Evolutionary conservation across 1,139 yeast species (phyloP), one percentile per base, ranked within the genome.

Genomic region (Wickerhamomyces sp.): DNA sequence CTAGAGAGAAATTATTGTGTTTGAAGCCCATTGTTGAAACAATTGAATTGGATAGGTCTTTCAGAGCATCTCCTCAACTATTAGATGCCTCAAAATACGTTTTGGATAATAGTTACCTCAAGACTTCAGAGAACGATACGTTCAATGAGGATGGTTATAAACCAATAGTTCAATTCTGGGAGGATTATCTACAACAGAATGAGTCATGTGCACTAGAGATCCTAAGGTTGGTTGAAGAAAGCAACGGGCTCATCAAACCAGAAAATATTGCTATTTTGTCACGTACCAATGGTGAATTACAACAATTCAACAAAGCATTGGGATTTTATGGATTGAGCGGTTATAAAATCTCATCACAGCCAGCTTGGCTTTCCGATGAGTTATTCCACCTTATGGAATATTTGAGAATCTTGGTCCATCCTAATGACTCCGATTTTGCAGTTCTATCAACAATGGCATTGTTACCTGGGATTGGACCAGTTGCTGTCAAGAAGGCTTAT

Each of bases 11-110:
- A 36, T 37, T 63, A 3, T 39, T 50, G 7, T 34, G 39, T 0
- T 46, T 45, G 7, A 51, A 52, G 13, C 41, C 54, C 1, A n/a
- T 9, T 9, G 52, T 68, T 1, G 57, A 59, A 5, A 65, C 65
- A 34, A 53, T 73, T 3, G 51, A 62, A 6, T 61, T 83, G 40
- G 55, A 62, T 29, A 79, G 80, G 51, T 72, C 81, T 10, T 84
- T 82, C 54, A 64, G 91, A 50, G 73, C 79, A 36, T 71, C 86
- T 0, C 81, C 84, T 0, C 80, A 78, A 45, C 71, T 83, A 5
- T 60, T 79, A 30, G 53, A 64, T 2, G 66, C 72, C 1, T 73
- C 85, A 0, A 60, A 66, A 7, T 60, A 53, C 4, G 41, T 72
- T 2, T 50, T 73, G 2, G 43, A 41, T 8, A 44, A 43, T n/a